phyloP scores from a whole-genome alignment of 257 asterid genomes.

The Ilex aquifolium region DNA sequence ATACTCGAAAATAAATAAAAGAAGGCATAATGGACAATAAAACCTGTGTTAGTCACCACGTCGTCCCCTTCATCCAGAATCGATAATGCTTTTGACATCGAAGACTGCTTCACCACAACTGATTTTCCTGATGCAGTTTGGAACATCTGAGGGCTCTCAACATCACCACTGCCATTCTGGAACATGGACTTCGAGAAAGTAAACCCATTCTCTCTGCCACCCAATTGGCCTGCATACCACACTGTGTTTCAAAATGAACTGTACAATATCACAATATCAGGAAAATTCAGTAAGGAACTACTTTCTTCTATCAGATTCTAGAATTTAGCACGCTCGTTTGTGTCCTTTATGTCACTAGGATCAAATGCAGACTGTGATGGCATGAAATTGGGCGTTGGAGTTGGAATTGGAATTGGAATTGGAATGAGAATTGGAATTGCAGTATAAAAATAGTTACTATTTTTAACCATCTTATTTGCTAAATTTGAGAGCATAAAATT shows the following conservation, averaged over 20 bases:
- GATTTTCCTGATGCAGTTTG: not conserved
- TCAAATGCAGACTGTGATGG: too few relatives aligned
- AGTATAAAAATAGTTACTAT: too few relatives aligned
- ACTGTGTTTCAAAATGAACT: constrained; percentile 7
- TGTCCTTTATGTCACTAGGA: too few relatives aligned
- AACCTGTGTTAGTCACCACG: not conserved
- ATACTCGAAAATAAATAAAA: not conserved
- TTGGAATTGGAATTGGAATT: too few relatives aligned
- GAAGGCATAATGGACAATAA: not conserved
- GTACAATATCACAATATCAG: too few relatives aligned
- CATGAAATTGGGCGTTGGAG: too few relatives aligned
- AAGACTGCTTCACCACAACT: constrained; percentile 1
- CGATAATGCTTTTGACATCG: not conserved
- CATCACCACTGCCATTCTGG: constrained; percentile 6
- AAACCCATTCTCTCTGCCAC: constrained; percentile 31
- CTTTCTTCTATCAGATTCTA: too few relatives aligned
- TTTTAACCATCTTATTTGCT: too few relatives aligned
- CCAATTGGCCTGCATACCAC: constrained; percentile 39
- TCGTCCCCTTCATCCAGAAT: not conserved
- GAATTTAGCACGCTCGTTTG: too few relatives aligned
- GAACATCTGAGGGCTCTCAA: not conserved
- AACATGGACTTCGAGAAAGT: constrained; percentile 21
- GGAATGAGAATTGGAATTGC: too few relatives aligned
- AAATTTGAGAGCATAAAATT: too few relatives aligned
- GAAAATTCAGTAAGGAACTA: not conserved